Conservation (phyloP, 176 grass and related monocot genomes). For the Stipa capillata region DNA sequence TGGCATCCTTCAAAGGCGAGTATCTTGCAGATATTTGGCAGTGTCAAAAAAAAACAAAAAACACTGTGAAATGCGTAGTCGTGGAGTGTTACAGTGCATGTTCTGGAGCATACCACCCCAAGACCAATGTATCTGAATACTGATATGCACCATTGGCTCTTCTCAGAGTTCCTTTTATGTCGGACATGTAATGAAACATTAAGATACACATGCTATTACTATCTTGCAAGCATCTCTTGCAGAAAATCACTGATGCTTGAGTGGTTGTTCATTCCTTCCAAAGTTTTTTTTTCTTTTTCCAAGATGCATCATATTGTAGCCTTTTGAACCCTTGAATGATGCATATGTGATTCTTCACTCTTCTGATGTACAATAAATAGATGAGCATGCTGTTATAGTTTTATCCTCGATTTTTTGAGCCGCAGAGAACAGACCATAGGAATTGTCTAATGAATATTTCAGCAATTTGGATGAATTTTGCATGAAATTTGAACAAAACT, state of each 20-base stretch:
- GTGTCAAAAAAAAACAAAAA: no score
- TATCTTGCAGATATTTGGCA: neutral
- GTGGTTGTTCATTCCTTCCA: neutral
- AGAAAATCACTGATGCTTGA: constrained; percentile 1
- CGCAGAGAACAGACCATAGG: neutral
- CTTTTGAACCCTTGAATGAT: constrained; percentile 2
- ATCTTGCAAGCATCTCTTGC: neutral
- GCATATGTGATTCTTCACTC: neutral
- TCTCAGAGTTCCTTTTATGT: constrained; percentile 5
- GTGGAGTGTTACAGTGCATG: no score
- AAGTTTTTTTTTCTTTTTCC: neutral
- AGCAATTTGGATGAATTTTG: constrained; percentile 1
- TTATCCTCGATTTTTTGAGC: neutral
- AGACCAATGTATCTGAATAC: constrained; percentile 5
- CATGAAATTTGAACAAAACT: neutral
- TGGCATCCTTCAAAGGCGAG: neutral
- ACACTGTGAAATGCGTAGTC: no score
- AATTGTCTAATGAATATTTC: neutral
- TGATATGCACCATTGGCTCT: neutral
- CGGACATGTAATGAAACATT: neutral
- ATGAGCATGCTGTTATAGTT: neutral
- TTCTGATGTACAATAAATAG: constrained; percentile 1
- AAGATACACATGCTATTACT: neutral
- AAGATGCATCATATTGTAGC: neutral
- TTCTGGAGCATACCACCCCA: no score